A percentile compares a stretch with the other conserved stretches of the same genome.
Conservation (phyloP, 108 stramenopile genomes). For the Pseudonitzschia multiseries region DNA sequence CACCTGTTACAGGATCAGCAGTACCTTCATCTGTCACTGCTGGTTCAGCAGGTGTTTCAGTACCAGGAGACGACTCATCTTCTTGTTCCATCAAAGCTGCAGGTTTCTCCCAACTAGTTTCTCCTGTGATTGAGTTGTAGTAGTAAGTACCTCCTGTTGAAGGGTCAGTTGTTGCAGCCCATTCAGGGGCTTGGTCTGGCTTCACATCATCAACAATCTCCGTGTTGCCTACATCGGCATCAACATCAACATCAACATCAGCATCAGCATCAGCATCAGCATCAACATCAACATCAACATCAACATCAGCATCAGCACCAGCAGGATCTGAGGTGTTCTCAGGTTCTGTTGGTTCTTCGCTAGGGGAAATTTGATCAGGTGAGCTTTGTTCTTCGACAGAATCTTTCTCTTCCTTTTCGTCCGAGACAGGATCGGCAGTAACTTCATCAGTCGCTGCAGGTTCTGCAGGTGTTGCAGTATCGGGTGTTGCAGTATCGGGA, state of each 20-base stretch:
- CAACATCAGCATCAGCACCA: background rate
- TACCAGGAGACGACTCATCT: background rate
- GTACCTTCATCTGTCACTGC: too few species aligned
- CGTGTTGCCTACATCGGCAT: too few species aligned
- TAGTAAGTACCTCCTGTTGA: slow-evolving; percentile 46
- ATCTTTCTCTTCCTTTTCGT: background rate
- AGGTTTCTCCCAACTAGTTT: slow-evolving; percentile 39
- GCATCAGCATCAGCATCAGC: too few species aligned
- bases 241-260: too few species aligned
- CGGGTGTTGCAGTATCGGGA: background rate
- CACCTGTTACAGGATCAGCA: background rate
- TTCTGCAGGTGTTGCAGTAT: background rate
- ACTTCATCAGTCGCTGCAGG: background rate
- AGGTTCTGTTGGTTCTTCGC: too few species aligned
- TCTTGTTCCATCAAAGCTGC: background rate
- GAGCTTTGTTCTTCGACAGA: background rate
- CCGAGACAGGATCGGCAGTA: background rate
- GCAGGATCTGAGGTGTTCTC: background rate
- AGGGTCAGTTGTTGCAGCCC: slow-evolving; percentile 46
- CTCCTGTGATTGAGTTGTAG: slow-evolving; percentile 34
- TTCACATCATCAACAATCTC: too few species aligned
- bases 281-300: too few species aligned
- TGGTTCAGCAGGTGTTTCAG: background rate
- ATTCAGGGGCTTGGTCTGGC: slow-evolving; percentile 23
- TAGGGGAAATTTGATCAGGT: background rate